Evolutionary conservation across 2,329 filamentous ascomycete genomes (phyloP).

Genomic region (Penicillium sclerotiorum): DNA sequence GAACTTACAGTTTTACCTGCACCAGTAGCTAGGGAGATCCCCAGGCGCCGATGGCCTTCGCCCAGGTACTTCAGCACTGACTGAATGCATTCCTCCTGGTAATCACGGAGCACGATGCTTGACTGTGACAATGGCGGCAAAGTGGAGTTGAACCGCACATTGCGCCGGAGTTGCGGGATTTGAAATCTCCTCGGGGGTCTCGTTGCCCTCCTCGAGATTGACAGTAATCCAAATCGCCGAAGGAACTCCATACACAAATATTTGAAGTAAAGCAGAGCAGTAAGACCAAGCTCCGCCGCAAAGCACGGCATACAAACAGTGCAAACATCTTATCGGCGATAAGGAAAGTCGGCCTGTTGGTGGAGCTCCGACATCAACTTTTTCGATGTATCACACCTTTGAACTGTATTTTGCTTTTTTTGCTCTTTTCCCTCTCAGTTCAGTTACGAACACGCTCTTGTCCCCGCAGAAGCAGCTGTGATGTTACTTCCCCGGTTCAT

Average conservation of each 20-base stretch:
- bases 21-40: slow-evolving; percentile 84
- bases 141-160: slow-evolving; percentile 28
- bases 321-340: slow-evolving; percentile 39
- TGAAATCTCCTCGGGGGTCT: slow-evolving; percentile 19
- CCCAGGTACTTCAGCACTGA: slow-evolving; percentile 71
- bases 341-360: slow-evolving; percentile 5
- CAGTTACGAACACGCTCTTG: neutral
- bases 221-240: slow-evolving; percentile 26
- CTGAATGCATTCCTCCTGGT: slow-evolving; percentile 90
- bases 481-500: slow-evolving; percentile 25
- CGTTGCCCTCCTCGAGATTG: slow-evolving; percentile 20
- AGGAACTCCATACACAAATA: slow-evolving; percentile 36
- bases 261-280: neutral
- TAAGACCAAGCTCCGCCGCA: neutral
- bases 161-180: slow-evolving; percentile 30
- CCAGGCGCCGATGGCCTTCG: slow-evolving; percentile 75
- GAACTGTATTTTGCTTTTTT: neutral
- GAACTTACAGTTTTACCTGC: slow-evolving; percentile 77
- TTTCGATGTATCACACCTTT: slow-evolving; percentile 1
- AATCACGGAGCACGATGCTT: slow-evolving; percentile 70
- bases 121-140: slow-evolving; percentile 19
- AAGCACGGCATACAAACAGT: slow-evolving; percentile 34
- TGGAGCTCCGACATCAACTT: slow-evolving; percentile 16
- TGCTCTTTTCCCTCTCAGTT: neutral
- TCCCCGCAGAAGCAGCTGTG: slow-evolving; percentile 20